A percentile compares a stretch with the other conserved stretches of the same genome.
phyloP scores from a whole-genome alignment of 1,139 yeast species.

The Hansenula sp. region DNA sequence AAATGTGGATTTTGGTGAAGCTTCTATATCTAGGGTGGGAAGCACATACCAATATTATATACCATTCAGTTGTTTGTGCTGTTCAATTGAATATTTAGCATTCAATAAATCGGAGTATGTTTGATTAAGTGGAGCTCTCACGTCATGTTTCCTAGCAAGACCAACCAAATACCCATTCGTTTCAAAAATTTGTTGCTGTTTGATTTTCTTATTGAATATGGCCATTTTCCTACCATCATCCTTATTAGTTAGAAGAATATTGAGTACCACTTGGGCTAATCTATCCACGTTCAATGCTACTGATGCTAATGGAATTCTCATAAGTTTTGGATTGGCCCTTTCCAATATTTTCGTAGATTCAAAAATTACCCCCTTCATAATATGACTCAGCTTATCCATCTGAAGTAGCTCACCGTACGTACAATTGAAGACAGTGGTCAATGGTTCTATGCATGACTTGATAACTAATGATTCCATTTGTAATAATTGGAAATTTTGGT shows the following conservation, averaged over 20 bases:
- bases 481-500: constrained; percentile 44
- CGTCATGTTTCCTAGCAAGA: constrained; percentile 39
- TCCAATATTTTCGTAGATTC: constrained; percentile 45
- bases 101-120: constrained; percentile 10
- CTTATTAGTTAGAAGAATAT: constrained; percentile 24
- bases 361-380: constrained; percentile 37
- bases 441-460: constrained; percentile 73
- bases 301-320: constrained; percentile 32
- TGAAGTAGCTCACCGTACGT: constrained; percentile 58
- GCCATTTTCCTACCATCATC: background rate
- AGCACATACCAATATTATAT: too few relatives aligned
- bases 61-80: background rate
- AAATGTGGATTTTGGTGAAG: too few relatives aligned
- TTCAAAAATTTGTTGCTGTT: constrained; percentile 47
- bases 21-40: too few relatives aligned
- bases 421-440: constrained; percentile 66
- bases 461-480: constrained; percentile 71
- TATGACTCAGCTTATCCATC: constrained; percentile 28
- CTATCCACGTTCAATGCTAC: constrained; percentile 39
- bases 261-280: constrained; percentile 39
- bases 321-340: constrained; percentile 34
- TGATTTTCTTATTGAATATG: constrained; percentile 12
- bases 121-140: constrained; percentile 11
- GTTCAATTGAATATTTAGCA: constrained; percentile 8
- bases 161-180: constrained; percentile 62